These are phyloP conservation scores for Pseudocercospora crystallina DNA, from an alignment of 2,329 filamentous ascomycete genomes.

Conservation along the genomic window DNA sequence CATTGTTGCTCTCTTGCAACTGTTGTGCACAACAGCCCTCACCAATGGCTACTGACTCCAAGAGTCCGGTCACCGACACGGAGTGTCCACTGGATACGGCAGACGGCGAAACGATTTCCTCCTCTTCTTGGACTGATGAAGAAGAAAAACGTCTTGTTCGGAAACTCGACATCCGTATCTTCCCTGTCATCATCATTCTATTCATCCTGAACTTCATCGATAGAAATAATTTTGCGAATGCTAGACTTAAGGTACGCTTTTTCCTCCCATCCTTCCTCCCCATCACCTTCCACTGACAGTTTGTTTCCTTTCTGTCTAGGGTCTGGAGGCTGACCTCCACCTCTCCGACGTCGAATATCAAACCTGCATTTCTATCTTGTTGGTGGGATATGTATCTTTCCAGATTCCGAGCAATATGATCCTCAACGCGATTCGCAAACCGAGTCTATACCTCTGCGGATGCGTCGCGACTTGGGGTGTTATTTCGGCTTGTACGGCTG, in stretches of 20 bases:
- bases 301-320: background rate
- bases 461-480: constrained; percentile 30
- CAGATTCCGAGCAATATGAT: constrained; percentile 46
- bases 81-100: too few species aligned
- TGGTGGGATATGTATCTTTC: constrained; percentile 24
- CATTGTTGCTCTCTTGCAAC: too few species aligned
- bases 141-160: constrained; percentile 14
- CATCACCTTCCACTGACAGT: too few species aligned
- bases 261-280: too few species aligned
- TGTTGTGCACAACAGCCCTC: too few species aligned
- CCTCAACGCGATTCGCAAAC: constrained; percentile 1
- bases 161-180: constrained; percentile 17
- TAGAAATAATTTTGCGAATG: constrained; percentile 21
- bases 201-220: constrained; percentile 16
- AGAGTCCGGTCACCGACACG: too few species aligned
- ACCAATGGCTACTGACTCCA: too few species aligned
- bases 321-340: constrained; percentile 13
- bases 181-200: background rate
- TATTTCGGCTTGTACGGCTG: constrained; percentile 6
- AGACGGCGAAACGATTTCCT: too few species aligned
- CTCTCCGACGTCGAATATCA: constrained; percentile 16
- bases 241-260: constrained; percentile 15
- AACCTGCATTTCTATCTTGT: constrained; percentile 32
- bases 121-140: background rate
- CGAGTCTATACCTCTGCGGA: constrained; percentile 9